phyloP scores from a whole-genome alignment of 2,329 filamentous ascomycete species.

The Orbilia brochopaga region DNA sequence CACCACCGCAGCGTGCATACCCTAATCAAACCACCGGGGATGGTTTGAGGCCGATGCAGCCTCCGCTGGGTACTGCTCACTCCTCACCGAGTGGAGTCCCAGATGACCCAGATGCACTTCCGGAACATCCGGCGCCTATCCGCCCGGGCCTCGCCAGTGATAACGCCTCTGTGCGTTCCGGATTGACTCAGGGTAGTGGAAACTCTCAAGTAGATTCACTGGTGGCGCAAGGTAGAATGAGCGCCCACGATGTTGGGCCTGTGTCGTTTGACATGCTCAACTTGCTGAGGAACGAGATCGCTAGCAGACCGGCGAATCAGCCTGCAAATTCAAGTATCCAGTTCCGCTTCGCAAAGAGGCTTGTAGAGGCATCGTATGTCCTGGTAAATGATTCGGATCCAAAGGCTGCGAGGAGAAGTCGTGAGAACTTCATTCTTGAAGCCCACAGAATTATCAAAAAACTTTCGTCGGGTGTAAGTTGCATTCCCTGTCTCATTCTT shows the following conservation, averaged over 20 bases:
- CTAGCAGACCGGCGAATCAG: conserved; percentile 67
- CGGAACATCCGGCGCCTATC: conserved; percentile 69
- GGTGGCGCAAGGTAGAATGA: conserved; percentile 52
- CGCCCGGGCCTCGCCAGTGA: conserved; percentile 64
- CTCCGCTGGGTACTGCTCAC: not conserved
- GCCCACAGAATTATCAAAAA: conserved; percentile 93
- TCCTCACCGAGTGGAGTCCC: conserved; percentile 10
- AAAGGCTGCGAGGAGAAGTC: conserved; percentile 67
- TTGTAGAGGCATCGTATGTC: conserved; percentile 82
- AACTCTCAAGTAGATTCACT: conserved; percentile 52
- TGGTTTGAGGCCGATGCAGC: not conserved
- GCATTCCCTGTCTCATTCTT: too few relatives aligned
- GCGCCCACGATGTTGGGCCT: conserved; percentile 59
- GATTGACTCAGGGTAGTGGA: conserved; percentile 55
- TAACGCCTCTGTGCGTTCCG: conserved; percentile 56
- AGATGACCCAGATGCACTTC: conserved; percentile 61
- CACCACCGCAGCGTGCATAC: conserved; percentile 41
- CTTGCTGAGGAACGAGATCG: conserved; percentile 43
- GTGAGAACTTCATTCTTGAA: conserved; percentile 83
- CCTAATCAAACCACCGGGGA: conserved; percentile 16
- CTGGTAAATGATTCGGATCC: conserved; percentile 80
- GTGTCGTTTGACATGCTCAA: conserved; percentile 66
- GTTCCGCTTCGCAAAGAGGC: conserved; percentile 76
- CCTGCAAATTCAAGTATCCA: conserved; percentile 74
- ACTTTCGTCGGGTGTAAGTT: conserved; percentile 70